A percentile compares a stretch with the other conserved stretches of the same genome.
These are phyloP conservation scores for Xylaria scruposa DNA, from an alignment of 495 filamentous ascomycete genomes.

Conservation along the genomic window DNA sequence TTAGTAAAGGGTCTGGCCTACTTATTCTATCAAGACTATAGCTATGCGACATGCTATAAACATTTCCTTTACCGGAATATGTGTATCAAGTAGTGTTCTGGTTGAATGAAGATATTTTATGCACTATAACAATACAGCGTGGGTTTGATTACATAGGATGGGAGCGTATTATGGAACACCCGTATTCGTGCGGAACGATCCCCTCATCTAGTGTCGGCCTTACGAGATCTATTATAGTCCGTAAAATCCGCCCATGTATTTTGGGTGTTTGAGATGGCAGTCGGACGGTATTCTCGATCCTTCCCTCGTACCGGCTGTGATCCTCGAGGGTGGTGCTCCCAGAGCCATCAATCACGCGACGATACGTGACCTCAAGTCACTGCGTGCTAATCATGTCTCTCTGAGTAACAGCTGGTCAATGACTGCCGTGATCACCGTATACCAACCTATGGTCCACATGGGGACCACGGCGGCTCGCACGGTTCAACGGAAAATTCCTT, in stretches of 20 bases:
- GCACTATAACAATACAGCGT: background rate
- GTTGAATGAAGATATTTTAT: background rate
- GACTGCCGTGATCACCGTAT: background rate
- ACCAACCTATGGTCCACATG: background rate
- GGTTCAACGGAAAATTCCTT: constrained; percentile 21
- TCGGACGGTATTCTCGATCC: background rate
- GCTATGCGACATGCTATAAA: background rate
- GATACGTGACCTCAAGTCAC: background rate
- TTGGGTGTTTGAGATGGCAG: background rate
- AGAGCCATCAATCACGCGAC: background rate
- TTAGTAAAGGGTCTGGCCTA: background rate
- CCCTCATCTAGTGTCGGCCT: background rate
- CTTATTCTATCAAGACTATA: background rate
- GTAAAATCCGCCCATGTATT: constrained; percentile 1
- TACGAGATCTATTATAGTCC: constrained; percentile 6
- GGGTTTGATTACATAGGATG: background rate
- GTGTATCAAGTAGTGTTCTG: background rate
- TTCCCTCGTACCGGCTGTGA: background rate
- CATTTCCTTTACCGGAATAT: background rate
- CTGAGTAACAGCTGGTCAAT: background rate
- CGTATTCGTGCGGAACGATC: background rate
- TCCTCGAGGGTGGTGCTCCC: background rate
- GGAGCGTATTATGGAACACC: background rate
- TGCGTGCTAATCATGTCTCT: background rate
- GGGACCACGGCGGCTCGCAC: constrained; percentile 5